These are phyloP conservation scores for Alternaria ethzedia DNA, from an alignment of 2,329 filamentous ascomycete genomes.

Conservation along the genomic window DNA sequence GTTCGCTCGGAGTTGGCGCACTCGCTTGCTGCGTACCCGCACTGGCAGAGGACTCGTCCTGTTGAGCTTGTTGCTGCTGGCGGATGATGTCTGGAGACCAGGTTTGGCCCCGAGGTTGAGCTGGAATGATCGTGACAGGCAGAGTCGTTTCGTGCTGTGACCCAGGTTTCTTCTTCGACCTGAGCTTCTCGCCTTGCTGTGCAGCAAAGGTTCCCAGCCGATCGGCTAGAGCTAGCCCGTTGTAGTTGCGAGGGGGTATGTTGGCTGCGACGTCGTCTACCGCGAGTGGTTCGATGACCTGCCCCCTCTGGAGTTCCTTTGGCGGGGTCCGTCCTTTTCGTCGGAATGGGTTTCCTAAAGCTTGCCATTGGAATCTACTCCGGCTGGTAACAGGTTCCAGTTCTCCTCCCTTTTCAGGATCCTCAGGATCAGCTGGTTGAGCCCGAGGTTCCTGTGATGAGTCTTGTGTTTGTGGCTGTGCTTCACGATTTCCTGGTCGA, in stretches of 20 bases:
- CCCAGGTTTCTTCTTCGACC: conserved; percentile 45
- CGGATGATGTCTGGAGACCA: conserved; percentile 57
- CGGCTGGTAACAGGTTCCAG: conserved; percentile 17
- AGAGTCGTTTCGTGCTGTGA: conserved; percentile 51
- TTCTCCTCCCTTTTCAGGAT: conserved; percentile 41
- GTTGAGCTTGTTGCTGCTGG: conserved; percentile 27
- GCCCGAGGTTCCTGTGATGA: conserved; percentile 3
- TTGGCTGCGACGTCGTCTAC: conserved; percentile 44
- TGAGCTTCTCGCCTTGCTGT: conserved; percentile 55
- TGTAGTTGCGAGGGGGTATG: conserved; percentile 52
- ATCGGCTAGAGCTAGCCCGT: conserved; percentile 53
- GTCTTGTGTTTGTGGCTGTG: conserved; percentile 5
- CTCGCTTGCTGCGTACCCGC: conserved; percentile 23
- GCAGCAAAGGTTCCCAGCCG: conserved; percentile 58
- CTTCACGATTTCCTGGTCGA: conserved; percentile 11
- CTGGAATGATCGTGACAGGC: conserved; percentile 67
- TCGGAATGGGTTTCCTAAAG: conserved; percentile 64
- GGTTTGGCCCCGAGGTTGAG: conserved; percentile 61
- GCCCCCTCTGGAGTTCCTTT: conserved; percentile 64
- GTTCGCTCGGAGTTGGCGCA: conserved; percentile 26
- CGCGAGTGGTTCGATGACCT: conserved; percentile 54
- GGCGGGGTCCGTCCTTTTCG: conserved; percentile 64
- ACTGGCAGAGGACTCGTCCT: conserved; percentile 21
- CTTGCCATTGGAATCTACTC: conserved; percentile 55
- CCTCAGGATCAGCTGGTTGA: conserved; percentile 25